These are phyloP conservation scores for Paramarasmius palmivorus DNA, from an alignment of 1,284 basidiomycete genomes.

Conservation along the genomic window DNA sequence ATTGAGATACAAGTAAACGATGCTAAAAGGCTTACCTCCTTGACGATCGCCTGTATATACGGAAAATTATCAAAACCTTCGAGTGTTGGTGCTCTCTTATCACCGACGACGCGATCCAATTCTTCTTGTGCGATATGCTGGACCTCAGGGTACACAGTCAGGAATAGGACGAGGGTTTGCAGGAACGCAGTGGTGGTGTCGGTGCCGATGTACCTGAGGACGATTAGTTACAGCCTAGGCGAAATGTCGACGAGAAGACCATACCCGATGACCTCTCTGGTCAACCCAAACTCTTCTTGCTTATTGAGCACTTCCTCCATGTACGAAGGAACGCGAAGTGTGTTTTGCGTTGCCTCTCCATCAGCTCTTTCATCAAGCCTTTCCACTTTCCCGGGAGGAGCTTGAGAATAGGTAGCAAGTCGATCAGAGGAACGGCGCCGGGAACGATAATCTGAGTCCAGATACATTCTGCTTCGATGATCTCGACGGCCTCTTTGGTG, in stretches of 20 bases:
- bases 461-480: constrained; percentile 26
- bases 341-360: constrained; percentile 17
- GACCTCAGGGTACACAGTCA: constrained; percentile 18
- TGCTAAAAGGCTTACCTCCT: constrained; percentile 27
- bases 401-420: constrained; percentile 31
- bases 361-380: constrained; percentile 20
- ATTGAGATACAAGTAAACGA: too few relatives aligned
- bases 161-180: constrained; percentile 15
- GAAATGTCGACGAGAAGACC: not conserved
- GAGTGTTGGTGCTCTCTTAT: constrained; percentile 30
- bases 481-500: constrained; percentile 20
- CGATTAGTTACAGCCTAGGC: not conserved
- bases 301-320: constrained; percentile 9
- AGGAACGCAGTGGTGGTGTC: constrained; percentile 14
- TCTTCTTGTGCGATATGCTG: constrained; percentile 32
- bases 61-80: constrained; percentile 33
- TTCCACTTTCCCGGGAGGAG: constrained; percentile 36
- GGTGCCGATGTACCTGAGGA: constrained; percentile 17
- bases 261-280: constrained; percentile 11
- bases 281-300: constrained; percentile 5
- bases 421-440: constrained; percentile 30
- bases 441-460: constrained; percentile 27
- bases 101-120: constrained; percentile 37
- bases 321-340: constrained; percentile 13
- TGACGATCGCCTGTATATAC: constrained; percentile 34